A percentile compares a stretch with the other conserved stretches of the same genome.
These are phyloP conservation scores for Monosporascus sp. DNA, from an alignment of 2,329 filamentous ascomycete species.

Conservation along the genomic window DNA sequence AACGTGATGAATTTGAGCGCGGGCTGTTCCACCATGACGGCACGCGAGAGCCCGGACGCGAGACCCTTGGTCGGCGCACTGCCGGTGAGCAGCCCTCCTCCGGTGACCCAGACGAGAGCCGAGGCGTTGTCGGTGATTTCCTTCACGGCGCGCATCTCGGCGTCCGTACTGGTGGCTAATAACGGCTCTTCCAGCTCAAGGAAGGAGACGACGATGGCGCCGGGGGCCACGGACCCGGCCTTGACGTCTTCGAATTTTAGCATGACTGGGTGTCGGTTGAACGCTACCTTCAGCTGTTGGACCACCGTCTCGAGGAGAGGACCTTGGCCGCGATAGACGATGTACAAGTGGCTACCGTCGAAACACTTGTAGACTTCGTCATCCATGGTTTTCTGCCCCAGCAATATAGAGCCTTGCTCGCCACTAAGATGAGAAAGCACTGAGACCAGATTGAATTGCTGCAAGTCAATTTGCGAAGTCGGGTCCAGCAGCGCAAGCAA, in stretches of 20 bases:
- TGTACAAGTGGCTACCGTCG: background rate
- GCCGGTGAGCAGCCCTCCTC: slow-evolving; percentile 3
- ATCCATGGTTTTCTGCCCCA: background rate
- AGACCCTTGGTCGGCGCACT: slow-evolving; percentile 5
- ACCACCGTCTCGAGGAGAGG: background rate
- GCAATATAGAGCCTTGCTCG: background rate
- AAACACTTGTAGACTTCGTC: background rate
- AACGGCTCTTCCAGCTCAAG: slow-evolving; percentile 6
- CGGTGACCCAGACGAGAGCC: slow-evolving; percentile 9
- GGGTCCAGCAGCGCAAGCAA: background rate
- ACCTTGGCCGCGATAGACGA: background rate
- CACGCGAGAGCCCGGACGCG: slow-evolving; percentile 4
- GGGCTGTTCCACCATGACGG: slow-evolving; percentile 14
- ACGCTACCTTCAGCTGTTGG: background rate
- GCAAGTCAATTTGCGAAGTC: background rate
- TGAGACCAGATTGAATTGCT: background rate
- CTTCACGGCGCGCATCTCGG: slow-evolving; percentile 10
- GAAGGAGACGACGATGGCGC: slow-evolving; percentile 4
- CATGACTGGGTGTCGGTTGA: background rate
- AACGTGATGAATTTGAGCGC: slow-evolving; percentile 9
- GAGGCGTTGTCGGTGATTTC: slow-evolving; percentile 6
- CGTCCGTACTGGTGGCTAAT: slow-evolving; percentile 1
- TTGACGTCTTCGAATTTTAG: slow-evolving; percentile 1
- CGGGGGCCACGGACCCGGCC: background rate
- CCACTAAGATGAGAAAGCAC: background rate